phyloP scores from a whole-genome alignment of 2,329 filamentous ascomycete genomes.

The Rugonectria rugulosa region DNA sequence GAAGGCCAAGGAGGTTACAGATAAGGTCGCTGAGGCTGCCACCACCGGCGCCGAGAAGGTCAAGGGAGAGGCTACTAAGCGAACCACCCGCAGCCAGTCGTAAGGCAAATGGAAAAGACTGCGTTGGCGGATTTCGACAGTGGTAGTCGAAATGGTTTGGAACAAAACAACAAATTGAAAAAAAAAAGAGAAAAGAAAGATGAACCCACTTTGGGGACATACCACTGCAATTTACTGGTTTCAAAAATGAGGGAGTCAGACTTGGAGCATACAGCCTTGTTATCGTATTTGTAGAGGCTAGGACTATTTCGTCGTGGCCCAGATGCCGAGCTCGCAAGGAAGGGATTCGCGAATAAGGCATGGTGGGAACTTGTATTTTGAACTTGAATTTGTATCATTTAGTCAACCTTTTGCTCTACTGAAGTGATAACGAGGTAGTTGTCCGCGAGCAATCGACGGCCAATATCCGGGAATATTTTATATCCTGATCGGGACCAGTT shows the following conservation, averaged over 20 bases:
- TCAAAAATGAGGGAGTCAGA: conserved; percentile 30
- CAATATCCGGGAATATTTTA: neutral
- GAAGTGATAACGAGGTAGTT: conserved; percentile 3
- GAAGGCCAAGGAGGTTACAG: conserved; percentile 75
- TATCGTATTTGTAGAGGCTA: conserved; percentile 23
- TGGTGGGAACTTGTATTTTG: conserved; percentile 24
- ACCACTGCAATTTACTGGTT: conserved; percentile 30
- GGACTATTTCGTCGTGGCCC: neutral
- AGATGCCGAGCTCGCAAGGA: conserved; percentile 1
- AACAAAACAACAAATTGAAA: conserved; percentile 12
- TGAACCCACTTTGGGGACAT: conserved; percentile 26
- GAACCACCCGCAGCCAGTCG: conserved; percentile 64
- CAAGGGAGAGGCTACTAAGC: conserved; percentile 76
- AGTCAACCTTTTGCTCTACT: conserved; percentile 2
- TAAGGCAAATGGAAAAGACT: conserved; percentile 39
- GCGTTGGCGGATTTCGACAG: too few relatives aligned
- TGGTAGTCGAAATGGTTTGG: conserved; percentile 13
- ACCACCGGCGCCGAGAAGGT: conserved; percentile 73
- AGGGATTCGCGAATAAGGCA: conserved; percentile 23
- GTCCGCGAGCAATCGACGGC: neutral
- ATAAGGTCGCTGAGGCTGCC: conserved; percentile 68
- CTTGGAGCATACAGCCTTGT: conserved; percentile 21
- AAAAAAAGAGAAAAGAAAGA: conserved; percentile 18
- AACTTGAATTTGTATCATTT: conserved; percentile 19
- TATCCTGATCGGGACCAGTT: neutral